phyloP scores from a whole-genome alignment of 2,329 filamentous ascomycete genomes.

The Neonectria coccinea region DNA sequence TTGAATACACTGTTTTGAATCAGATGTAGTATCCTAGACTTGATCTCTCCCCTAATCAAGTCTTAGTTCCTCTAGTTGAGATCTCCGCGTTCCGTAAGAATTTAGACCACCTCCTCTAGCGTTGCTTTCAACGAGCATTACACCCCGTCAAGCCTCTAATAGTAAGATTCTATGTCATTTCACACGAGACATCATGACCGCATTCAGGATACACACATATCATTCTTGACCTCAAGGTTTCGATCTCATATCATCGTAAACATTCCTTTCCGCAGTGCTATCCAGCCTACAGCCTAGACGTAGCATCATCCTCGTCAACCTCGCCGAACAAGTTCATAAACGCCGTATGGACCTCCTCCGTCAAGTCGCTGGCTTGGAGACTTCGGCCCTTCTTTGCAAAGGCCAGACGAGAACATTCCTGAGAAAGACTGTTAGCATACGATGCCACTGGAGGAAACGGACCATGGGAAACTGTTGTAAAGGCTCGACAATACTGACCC shows the following conservation, averaged over 20 bases:
- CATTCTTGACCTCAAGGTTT: not conserved
- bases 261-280: not conserved
- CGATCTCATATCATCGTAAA: not conserved
- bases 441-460: not conserved
- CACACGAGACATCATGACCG: not conserved
- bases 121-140: not conserved
- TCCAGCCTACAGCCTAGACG: constrained; percentile 49
- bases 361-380: constrained; percentile 92
- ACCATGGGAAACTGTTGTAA: not conserved
- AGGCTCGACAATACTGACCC: constrained; percentile 62
- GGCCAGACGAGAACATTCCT: constrained; percentile 87
- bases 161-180: not conserved
- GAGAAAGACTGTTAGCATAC: constrained; percentile 26
- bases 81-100: not conserved
- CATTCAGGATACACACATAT: not conserved
- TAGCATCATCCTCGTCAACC: constrained; percentile 58
- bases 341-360: constrained; percentile 85
- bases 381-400: constrained; percentile 88
- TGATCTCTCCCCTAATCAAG: not conserved
- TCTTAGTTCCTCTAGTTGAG: not conserved
- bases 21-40: too few relatives aligned
- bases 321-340: constrained; percentile 87
- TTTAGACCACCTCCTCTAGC: not conserved
- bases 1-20: too few relatives aligned
- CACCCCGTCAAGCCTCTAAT: not conserved